Percentiles rank a stretch among this genome's conserved stretches.
Conservation (phyloP, 495 filamentous ascomycete genomes). For the Glutinoglossum americanum region DNA sequence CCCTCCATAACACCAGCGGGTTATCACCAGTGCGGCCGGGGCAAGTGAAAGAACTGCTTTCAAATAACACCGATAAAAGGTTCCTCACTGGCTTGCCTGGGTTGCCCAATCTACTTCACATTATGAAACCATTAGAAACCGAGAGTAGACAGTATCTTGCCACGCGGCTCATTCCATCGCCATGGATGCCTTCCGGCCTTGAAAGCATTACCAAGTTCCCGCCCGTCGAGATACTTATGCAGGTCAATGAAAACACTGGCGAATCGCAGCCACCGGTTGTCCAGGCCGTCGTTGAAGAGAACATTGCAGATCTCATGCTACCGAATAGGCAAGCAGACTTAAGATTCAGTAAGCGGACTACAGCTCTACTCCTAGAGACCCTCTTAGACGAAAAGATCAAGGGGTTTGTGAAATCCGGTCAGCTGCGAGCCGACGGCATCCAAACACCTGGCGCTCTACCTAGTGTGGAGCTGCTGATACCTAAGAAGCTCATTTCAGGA, state of each 20-base stretch:
- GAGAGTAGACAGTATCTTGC: not conserved
- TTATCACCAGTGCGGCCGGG: not conserved
- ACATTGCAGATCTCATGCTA: constrained; percentile 1
- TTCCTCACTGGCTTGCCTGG: not conserved
- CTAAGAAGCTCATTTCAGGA: not conserved
- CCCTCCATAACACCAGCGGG: not conserved
- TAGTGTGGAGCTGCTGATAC: not conserved
- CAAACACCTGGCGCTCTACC: not conserved
- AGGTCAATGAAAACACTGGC: not conserved
- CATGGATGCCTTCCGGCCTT: not conserved
- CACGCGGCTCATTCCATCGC: not conserved
- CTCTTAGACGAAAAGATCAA: not conserved
- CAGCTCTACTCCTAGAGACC: not conserved
- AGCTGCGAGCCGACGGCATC: not conserved
- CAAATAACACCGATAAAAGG: not conserved
- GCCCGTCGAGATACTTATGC: not conserved
- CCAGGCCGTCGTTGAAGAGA: not conserved
- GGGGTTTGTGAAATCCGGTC: not conserved
- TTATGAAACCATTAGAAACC: not conserved
- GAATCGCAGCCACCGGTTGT: not conserved
- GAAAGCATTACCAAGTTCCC: not conserved
- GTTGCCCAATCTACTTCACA: not conserved
- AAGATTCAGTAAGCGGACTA: not conserved
- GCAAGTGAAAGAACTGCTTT: not conserved
- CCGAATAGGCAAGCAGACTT: not conserved